A percentile compares a stretch with the other conserved stretches of the same genome.
Conservation (phyloP, 1,284 basidiomycete species). For the Anthracocystis walkeri region DNA sequence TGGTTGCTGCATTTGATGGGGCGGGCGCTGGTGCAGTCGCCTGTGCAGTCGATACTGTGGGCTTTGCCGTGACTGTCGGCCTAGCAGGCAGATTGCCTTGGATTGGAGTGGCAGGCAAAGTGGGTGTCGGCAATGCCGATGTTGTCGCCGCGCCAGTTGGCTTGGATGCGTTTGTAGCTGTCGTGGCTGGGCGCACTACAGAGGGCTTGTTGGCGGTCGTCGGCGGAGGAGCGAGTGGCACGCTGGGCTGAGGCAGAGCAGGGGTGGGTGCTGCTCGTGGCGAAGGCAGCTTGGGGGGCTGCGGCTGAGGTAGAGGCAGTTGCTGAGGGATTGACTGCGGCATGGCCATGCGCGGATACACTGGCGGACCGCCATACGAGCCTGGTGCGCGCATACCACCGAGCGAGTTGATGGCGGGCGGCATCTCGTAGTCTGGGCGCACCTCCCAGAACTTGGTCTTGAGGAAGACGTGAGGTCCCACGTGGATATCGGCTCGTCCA, state of each 20-base stretch:
- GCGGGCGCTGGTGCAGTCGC: constrained; percentile 6
- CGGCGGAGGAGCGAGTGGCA: constrained; percentile 26
- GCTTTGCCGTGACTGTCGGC: constrained; percentile 14
- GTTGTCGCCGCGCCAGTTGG: constrained; percentile 4
- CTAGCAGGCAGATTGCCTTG: constrained; percentile 14
- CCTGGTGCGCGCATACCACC: constrained; percentile 27
- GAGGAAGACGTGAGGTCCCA: constrained; percentile 62
- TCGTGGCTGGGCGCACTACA: constrained; percentile 18
- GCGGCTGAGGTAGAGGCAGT: constrained; percentile 33
- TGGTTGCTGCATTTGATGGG: background rate
- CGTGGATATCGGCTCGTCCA: constrained; percentile 61
- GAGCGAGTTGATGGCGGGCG: constrained; percentile 22
- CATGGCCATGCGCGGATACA: constrained; percentile 13
- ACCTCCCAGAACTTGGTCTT: constrained; percentile 65
- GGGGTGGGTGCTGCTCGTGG: constrained; percentile 24
- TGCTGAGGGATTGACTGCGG: constrained; percentile 28
- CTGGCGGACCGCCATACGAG: constrained; percentile 16
- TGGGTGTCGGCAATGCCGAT: constrained; percentile 28
- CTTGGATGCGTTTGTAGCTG: constrained; percentile 7
- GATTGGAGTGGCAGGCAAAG: constrained; percentile 30
- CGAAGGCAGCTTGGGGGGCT: constrained; percentile 30
- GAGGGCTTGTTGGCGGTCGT: constrained; percentile 14
- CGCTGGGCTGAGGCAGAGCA: constrained; percentile 18
- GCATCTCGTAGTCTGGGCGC: constrained; percentile 50
- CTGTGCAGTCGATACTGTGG: constrained; percentile 5